Evolutionary conservation across 23 red algal genomes (phyloP).

Genomic region (Gracilaria vermiculophylla): DNA sequence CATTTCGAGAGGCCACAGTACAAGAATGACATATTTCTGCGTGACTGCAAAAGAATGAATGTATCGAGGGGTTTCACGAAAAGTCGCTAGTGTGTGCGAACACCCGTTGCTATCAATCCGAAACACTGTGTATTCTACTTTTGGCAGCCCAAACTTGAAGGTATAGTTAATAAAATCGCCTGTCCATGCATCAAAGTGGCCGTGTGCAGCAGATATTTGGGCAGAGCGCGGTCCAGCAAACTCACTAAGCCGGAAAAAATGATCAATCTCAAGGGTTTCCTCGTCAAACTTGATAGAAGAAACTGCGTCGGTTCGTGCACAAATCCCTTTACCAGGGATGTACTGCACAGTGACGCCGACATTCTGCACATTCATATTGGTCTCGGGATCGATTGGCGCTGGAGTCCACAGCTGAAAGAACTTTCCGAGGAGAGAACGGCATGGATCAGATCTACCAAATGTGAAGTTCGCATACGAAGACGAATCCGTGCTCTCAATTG

Average conservation of each 20-base stretch:
- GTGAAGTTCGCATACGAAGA: background rate
- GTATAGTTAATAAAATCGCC: constrained; percentile 57
- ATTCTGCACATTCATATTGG: background rate
- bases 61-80: constrained; percentile 23
- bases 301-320: constrained; percentile 7
- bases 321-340: constrained; percentile 28
- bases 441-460: constrained; percentile 23
- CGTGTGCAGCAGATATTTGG: constrained; percentile 36
- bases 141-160: constrained; percentile 4
- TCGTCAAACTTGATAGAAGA: background rate
- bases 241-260: constrained; percentile 16
- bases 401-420: constrained; percentile 32
- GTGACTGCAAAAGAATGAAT: constrained; percentile 51
- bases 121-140: constrained; percentile 39
- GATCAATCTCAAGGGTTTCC: constrained; percentile 32
- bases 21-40: constrained; percentile 47
- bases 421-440: constrained; percentile 10
- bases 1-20: constrained; percentile 35
- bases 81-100: constrained; percentile 9
- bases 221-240: background rate
- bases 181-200: constrained; percentile 4
- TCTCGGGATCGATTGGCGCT: constrained; percentile 2
- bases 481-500: background rate
- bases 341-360: constrained; percentile 42
- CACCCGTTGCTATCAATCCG: constrained; percentile 1